Base-by-base conservation (phyloP, 192 early-diverging fungal genomes). In the Mortierella alpina region DNA sequence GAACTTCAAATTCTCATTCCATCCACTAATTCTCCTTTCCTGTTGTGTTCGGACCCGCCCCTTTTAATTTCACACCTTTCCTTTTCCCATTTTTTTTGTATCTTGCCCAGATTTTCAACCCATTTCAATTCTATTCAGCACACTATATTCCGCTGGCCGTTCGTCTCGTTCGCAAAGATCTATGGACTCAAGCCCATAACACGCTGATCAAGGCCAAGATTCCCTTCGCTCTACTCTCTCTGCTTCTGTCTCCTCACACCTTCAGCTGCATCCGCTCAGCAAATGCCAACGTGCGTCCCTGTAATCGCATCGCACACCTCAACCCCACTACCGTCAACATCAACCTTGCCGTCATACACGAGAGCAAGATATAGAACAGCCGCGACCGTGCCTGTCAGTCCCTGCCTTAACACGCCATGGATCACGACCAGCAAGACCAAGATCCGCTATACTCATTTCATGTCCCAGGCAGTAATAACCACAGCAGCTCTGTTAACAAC, bases 391-490 rank as follows among this genome's bases (percentile, higher is more conserved):
- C 2, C 62, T n/a, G 31, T 5, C 63, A 66, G 22, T 40, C 51
- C 20, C 64, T 54, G 0, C 39, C 51, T 31, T 41, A 59, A 18
- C 53, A 54, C 40, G 11, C 31, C 63, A 65, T 66, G 72, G 64
- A 66, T 61, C 64, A 66, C 51, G 57, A 60, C 20, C 64, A 55
- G 39, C 31, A 31, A 31, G 49, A 70, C 5, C 68, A 60, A 31
- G 54, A 20, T 57, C 23, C 64, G 23, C 22, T 66, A 12, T 67
- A 66, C 54, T 59, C 63, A 5, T 50, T 74, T 13, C 63, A 66
- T 44, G 14, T 73, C n/a, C 62, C 58, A 45, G 39, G 46, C 13
- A 45, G 15, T 10, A 53, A 15, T 23, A 7, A 12, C 39, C 47
- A 58, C 60, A 47, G 42, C 15, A 39, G 42, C 55, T 9, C 6